These are phyloP conservation scores for Exophiala alcalophila DNA, from an alignment of 2,329 filamentous ascomycete species.

Conservation along the genomic window DNA sequence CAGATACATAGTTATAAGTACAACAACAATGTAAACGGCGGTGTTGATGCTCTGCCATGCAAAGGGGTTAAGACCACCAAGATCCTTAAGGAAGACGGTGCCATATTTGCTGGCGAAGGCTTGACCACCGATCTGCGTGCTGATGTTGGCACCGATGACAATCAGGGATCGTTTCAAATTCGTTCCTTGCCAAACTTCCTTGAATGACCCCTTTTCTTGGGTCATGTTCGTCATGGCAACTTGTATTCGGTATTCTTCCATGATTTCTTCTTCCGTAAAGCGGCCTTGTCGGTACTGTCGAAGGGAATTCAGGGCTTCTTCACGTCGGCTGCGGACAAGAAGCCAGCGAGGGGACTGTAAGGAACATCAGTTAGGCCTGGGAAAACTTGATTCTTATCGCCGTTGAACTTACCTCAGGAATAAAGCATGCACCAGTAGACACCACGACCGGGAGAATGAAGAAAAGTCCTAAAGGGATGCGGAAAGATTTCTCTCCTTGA, in stretches of 20 bases:
- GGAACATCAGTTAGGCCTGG: background rate
- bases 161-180: slow-evolving; percentile 17
- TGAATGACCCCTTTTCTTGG: slow-evolving; percentile 19
- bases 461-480: slow-evolving; percentile 20
- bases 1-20: slow-evolving; percentile 12
- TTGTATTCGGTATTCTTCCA: slow-evolving; percentile 11
- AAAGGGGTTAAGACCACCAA: slow-evolving; percentile 10
- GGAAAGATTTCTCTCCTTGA: slow-evolving; percentile 7
- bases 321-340: slow-evolving; percentile 31
- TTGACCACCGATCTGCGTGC: slow-evolving; percentile 18
- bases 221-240: slow-evolving; percentile 11
- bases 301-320: slow-evolving; percentile 33
- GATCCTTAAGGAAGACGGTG: slow-evolving; percentile 19
- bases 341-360: slow-evolving; percentile 34
- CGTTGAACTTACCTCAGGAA: slow-evolving; percentile 14
- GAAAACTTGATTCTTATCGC: no score
- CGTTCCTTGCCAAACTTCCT: slow-evolving; percentile 15
- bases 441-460: slow-evolving; percentile 15
- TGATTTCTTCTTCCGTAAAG: slow-evolving; percentile 19
- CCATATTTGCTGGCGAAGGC: slow-evolving; percentile 15
- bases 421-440: slow-evolving; percentile 5
- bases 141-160: slow-evolving; percentile 16
- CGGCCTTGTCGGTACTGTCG: slow-evolving; percentile 11
- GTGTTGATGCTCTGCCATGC: slow-evolving; percentile 14
- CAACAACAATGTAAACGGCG: slow-evolving; percentile 8